A percentile compares a stretch with the other conserved stretches of the same genome.
Conservation (phyloP, 768 basidiomycete genomes). For the Boletellus emodensis region DNA sequence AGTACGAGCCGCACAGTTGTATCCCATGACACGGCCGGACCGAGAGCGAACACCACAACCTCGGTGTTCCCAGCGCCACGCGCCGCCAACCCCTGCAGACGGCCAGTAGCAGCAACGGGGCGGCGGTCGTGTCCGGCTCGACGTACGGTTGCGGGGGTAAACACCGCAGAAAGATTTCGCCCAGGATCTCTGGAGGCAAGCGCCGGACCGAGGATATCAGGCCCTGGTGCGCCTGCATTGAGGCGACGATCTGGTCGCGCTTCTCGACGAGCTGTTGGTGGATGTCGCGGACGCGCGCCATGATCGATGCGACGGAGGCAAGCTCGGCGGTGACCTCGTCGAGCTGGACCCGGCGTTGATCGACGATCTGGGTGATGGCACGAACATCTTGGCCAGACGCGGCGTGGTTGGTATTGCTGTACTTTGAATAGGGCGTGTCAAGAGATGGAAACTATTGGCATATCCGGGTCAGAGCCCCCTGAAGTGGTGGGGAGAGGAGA, state of each 20-base stretch:
- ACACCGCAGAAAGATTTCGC: conserved; percentile 44
- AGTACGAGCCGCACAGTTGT: conserved; percentile 10
- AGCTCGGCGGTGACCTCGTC: conserved; percentile 12
- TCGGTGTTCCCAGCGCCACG: conserved; percentile 37
- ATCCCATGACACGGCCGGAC: conserved; percentile 6
- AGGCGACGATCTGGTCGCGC: conserved; percentile 8
- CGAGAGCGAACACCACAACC: conserved; percentile 45
- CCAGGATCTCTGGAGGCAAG: conserved; percentile 43
- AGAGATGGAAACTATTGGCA: conserved; percentile 9
- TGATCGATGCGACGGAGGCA: conserved; percentile 7
- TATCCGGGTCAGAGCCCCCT: background rate
- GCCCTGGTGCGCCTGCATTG: conserved; percentile 19
- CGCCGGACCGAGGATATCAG: conserved; percentile 30
- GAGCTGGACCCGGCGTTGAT: conserved; percentile 13
- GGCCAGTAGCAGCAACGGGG: conserved; percentile 37
- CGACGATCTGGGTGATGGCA: conserved; percentile 13
- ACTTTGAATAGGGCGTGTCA: conserved; percentile 17
- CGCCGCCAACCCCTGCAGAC: conserved; percentile 44
- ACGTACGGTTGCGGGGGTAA: conserved; percentile 23
- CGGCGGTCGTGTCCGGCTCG: conserved; percentile 22
- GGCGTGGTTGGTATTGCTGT: conserved; percentile 13
- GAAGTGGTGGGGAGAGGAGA: background rate
- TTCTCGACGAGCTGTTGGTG: conserved; percentile 13
- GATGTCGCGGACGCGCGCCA: conserved; percentile 7
- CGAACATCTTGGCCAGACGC: conserved; percentile 10